These are phyloP conservation scores for Pyrenopolyporus hunteri DNA, from an alignment of 495 filamentous ascomycete genomes.

Conservation along the genomic window DNA sequence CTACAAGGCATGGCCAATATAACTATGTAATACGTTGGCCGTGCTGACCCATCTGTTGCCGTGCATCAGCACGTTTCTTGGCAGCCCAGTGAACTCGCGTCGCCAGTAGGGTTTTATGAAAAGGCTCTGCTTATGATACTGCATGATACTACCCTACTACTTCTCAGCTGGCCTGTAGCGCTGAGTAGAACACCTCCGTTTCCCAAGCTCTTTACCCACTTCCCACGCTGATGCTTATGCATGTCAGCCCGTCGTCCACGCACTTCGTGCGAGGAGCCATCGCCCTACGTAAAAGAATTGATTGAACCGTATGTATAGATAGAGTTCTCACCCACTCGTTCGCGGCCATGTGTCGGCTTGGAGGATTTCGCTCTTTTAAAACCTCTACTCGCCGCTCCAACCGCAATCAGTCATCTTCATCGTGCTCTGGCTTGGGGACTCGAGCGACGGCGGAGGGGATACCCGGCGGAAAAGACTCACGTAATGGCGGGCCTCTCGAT, in stretches of 20 bases:
- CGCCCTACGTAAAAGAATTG: not conserved
- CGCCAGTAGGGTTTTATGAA: conserved; percentile 19
- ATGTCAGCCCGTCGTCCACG: conserved; percentile 27
- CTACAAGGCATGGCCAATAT: conserved; percentile 18
- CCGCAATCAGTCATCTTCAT: conserved; percentile 10
- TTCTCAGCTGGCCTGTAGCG: conserved; percentile 31
- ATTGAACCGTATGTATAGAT: conserved; percentile 25
- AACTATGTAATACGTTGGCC: not conserved
- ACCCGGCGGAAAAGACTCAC: conserved; percentile 1
- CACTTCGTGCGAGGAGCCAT: conserved; percentile 15
- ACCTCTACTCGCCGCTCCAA: conserved; percentile 6
- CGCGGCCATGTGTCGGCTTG: conserved; percentile 20
- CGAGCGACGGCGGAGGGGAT: conserved; percentile 10
- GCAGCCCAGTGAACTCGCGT: conserved; percentile 24
- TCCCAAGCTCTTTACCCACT: conserved; percentile 13
- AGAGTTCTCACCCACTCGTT: conserved; percentile 32
- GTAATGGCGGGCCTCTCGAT: conserved; percentile 22
- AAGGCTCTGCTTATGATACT: conserved; percentile 19
- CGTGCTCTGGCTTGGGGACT: conserved; percentile 3
- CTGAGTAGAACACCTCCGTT: conserved; percentile 26
- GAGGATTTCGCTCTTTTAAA: conserved; percentile 5
- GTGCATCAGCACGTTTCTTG: conserved; percentile 19
- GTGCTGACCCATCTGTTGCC: conserved; percentile 13
- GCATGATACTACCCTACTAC: conserved; percentile 31
- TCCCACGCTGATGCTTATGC: conserved; percentile 26